These are phyloP conservation scores for Volutella citrinella DNA, from an alignment of 2,329 filamentous ascomycete species.

Conservation along the genomic window DNA sequence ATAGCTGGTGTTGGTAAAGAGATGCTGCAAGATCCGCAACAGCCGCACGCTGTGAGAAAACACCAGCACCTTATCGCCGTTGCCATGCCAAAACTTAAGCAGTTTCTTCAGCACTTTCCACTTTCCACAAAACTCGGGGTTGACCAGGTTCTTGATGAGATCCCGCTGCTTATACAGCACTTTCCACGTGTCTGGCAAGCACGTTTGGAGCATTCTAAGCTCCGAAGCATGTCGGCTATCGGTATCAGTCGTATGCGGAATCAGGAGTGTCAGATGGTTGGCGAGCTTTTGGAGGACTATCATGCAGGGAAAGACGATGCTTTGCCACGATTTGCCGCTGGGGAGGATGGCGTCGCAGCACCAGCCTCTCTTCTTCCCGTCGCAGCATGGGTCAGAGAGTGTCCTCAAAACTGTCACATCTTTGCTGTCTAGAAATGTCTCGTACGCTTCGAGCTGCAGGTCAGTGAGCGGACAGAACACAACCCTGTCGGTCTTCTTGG, in stretches of 20 bases:
- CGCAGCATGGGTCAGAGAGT: conserved; percentile 66
- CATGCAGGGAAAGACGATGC: conserved; percentile 81
- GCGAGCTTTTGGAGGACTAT: conserved; percentile 80
- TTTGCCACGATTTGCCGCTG: conserved; percentile 66
- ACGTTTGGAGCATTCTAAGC: conserved; percentile 68
- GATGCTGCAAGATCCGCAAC: conserved; percentile 75
- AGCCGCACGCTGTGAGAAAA: conserved; percentile 91
- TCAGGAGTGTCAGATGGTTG: conserved; percentile 86
- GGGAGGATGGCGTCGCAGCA: conserved; percentile 67
- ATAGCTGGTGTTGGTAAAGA: conserved; percentile 87
- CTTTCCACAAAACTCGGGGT: conserved; percentile 92
- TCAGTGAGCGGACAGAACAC: conserved; percentile 92
- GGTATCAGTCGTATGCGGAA: conserved; percentile 63
- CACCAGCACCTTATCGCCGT: conserved; percentile 90
- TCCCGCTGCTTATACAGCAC: conserved; percentile 72
- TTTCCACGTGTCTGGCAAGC: conserved; percentile 73
- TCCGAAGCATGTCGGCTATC: conserved; percentile 76
- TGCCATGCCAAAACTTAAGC: conserved; percentile 83
- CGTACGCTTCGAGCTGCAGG: conserved; percentile 77
- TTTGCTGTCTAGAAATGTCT: conserved; percentile 70
- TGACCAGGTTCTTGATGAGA: conserved; percentile 75
- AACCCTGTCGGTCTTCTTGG: conserved; percentile 90
- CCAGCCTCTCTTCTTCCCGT: conserved; percentile 67
- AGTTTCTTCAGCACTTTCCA: conserved; percentile 90
- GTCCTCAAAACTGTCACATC: conserved; percentile 66